Evolutionary conservation across 768 basidiomycete species (phyloP).

Genomic region (Lactarius pseudohatsudake): DNA sequence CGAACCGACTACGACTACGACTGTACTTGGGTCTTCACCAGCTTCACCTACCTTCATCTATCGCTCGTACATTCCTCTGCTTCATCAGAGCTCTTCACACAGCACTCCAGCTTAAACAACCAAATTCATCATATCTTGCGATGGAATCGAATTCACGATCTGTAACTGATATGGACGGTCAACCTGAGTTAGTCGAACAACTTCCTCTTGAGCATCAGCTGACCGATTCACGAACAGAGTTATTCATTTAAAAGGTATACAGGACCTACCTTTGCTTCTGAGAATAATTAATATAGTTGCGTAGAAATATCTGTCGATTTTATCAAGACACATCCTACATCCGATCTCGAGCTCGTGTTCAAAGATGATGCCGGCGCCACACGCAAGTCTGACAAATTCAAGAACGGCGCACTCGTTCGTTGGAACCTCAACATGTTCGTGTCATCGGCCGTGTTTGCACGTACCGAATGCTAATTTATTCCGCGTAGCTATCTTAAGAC

Average conservation of each 20-base stretch:
- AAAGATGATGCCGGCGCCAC: background rate
- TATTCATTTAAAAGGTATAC: background rate
- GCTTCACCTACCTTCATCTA: no score
- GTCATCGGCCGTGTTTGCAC: background rate
- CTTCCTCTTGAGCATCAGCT: accelerated
- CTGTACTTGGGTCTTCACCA: no score
- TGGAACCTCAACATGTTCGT: background rate
- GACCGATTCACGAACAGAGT: background rate
- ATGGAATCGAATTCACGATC: background rate
- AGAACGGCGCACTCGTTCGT: background rate
- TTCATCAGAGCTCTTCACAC: no score
- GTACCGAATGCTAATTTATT: background rate
- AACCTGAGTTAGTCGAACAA: background rate
- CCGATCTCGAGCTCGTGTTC: background rate
- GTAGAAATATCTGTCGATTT: background rate
- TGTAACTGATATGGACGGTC: background rate
- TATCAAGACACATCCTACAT: background rate
- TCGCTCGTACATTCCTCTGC: no score
- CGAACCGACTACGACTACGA: no score
- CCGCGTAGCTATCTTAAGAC: background rate
- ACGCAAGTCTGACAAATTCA: background rate
- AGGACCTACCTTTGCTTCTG: background rate
- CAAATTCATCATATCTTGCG: background rate
- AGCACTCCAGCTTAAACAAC: no score
- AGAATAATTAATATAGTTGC: background rate